Evolutionary conservation across 345 rosid species (phyloP).

Genomic region (Pugionium dolabratum): DNA sequence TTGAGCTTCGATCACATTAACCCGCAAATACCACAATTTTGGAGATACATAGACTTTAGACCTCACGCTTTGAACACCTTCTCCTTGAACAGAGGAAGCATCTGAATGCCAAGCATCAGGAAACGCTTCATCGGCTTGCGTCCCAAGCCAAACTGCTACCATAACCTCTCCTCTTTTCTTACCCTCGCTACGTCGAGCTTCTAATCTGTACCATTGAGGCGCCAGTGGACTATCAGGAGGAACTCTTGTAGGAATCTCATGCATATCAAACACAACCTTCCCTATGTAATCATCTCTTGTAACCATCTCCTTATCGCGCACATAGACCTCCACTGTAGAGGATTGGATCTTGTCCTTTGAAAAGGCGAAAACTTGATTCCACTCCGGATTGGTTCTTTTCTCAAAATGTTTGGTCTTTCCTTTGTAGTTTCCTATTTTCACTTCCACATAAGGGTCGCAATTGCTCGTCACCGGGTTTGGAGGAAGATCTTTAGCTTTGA

Average conservation of each 20-base stretch:
- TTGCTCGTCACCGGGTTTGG: slow-evolving; percentile 61
- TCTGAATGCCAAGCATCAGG: slow-evolving; percentile 93
- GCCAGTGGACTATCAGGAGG: slow-evolving; percentile 97
- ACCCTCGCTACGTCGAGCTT: slow-evolving; percentile 54
- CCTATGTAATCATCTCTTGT: slow-evolving; percentile 81
- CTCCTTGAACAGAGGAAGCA: slow-evolving; percentile 78
- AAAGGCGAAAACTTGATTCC: slow-evolving; percentile 88
- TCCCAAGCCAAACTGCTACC: slow-evolving; percentile 98
- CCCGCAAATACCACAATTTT: slow-evolving; percentile 80
- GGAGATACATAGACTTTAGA: slow-evolving; percentile 94
- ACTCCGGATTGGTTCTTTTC: slow-evolving; percentile 72
- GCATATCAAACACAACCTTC: slow-evolving; percentile 78
- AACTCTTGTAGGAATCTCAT: slow-evolving; percentile 92
- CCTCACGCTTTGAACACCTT: slow-evolving; percentile 68
- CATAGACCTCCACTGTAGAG: slow-evolving; percentile 67
- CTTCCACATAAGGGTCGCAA: slow-evolving; percentile 83
- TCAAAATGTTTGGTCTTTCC: slow-evolving; percentile 81
- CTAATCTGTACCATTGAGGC: slow-evolving; percentile 89
- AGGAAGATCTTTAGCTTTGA: slow-evolving; percentile 21
- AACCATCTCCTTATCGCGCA: slow-evolving; percentile 76
- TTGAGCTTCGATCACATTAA: slow-evolving; percentile 90
- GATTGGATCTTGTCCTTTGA: slow-evolving; percentile 85
- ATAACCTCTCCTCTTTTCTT: slow-evolving; percentile 78
- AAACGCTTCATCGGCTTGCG: slow-evolving; percentile 95
- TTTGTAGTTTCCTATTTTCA: slow-evolving; percentile 81